A percentile compares a stretch with the other conserved stretches of the same genome.
Evolutionary conservation across 768 basidiomycete genomes (phyloP).

Genomic region (Thelephora aurantiotincta): DNA sequence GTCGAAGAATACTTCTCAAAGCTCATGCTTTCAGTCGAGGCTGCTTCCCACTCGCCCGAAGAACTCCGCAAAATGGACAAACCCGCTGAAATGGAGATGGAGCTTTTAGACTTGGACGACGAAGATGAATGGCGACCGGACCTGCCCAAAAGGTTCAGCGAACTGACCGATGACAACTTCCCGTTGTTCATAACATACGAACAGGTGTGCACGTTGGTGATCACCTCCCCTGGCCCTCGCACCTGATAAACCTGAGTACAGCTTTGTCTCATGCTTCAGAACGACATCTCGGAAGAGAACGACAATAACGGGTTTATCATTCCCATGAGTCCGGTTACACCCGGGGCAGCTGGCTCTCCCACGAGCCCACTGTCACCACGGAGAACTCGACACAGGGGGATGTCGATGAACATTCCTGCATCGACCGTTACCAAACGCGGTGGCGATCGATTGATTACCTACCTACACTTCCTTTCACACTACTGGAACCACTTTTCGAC

Average conservation of each 20-base stretch:
- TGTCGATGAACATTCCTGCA: conserved; percentile 13
- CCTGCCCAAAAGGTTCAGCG: conserved; percentile 35
- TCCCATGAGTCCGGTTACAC: background rate
- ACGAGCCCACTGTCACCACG: background rate
- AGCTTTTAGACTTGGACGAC: conserved; percentile 27
- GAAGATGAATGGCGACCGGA: conserved; percentile 21
- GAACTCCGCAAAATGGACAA: conserved; percentile 2
- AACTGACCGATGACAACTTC: conserved; percentile 41
- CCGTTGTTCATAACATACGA: conserved; percentile 53
- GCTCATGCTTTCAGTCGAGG: conserved; percentile 6
- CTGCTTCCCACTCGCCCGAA: conserved; percentile 1
- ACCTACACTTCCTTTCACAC: conserved; percentile 29
- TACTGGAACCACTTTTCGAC: conserved; percentile 23
- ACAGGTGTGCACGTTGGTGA: conserved; percentile 19
- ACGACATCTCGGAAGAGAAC: conserved; percentile 1
- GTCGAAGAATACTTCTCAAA: conserved; percentile 14
- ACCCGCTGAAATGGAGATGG: background rate
- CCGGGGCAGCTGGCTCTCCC: background rate
- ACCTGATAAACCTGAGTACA: too few species aligned
- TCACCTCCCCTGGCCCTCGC: too few species aligned
- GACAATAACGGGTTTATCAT: background rate
- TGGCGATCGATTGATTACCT: too few species aligned
- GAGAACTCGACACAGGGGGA: background rate
- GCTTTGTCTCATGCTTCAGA: background rate
- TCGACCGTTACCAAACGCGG: conserved; percentile 7